phyloP scores from a whole-genome alignment of 140 eudicot species.

The Oenanthe javanica region DNA sequence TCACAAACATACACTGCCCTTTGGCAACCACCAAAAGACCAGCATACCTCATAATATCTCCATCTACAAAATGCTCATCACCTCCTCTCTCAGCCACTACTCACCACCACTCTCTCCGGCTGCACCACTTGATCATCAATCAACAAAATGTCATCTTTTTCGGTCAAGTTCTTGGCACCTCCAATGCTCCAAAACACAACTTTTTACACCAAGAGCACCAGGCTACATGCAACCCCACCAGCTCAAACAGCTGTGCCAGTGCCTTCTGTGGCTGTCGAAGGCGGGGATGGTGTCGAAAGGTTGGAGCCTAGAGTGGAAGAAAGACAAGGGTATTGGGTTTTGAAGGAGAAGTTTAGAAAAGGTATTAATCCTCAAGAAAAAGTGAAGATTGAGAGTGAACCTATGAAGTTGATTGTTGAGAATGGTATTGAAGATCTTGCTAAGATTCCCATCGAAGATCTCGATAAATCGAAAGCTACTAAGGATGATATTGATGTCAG shows the following conservation, averaged over 20 bases:
- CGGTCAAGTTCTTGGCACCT: constrained; percentile 42
- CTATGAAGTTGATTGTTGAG: constrained; percentile 80
- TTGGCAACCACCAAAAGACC: constrained; percentile 52
- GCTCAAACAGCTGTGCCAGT: constrained; percentile 42
- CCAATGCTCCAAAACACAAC: constrained; percentile 30
- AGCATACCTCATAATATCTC: neutral
- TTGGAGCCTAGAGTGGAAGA: constrained; percentile 88
- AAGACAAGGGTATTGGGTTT: constrained; percentile 56
- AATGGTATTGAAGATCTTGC: constrained; percentile 86
- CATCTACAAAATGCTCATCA: constrained; percentile 48
- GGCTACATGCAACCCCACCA: constrained; percentile 36
- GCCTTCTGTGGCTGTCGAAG: constrained; percentile 24
- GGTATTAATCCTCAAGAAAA: constrained; percentile 91
- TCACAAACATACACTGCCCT: constrained; percentile 21
- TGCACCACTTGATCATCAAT: constrained; percentile 5
- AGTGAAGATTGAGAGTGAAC: constrained; percentile 73
- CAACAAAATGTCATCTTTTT: constrained; percentile 48
- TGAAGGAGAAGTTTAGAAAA: constrained; percentile 74
- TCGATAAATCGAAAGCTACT: constrained; percentile 50
- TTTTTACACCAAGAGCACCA: constrained; percentile 19
- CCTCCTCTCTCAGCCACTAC: constrained; percentile 22
- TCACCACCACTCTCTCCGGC: constrained; percentile 17
- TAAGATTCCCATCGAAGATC: constrained; percentile 52
- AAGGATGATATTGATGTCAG: constrained; percentile 95
- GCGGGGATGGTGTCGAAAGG: constrained; percentile 27